A percentile compares a stretch with the other conserved stretches of the same genome.
Conservation (phyloP, 129 eudicot species). For the Flaveria brownii region DNA sequence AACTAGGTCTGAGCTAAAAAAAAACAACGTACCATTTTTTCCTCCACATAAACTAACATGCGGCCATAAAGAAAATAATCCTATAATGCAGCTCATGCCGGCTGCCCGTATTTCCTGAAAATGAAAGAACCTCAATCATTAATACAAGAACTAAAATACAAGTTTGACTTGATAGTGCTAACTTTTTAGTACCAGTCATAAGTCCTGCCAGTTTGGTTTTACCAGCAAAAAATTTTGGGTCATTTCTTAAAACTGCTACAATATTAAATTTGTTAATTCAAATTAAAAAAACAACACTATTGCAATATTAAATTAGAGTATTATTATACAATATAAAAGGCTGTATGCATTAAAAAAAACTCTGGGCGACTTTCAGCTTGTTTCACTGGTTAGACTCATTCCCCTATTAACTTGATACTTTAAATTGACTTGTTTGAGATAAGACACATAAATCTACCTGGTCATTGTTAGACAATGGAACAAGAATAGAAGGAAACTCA, state of each 20-base stretch:
- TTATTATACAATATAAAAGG: neutral
- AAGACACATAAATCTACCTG: constrained; percentile 43
- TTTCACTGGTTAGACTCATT: neutral
- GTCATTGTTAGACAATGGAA: constrained; percentile 62
- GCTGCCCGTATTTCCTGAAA: constrained; percentile 59
- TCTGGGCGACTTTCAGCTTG: neutral
- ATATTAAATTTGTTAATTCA: neutral
- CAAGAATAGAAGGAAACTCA: constrained; percentile 71
- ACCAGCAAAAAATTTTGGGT: neutral
- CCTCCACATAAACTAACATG: constrained; percentile 42
- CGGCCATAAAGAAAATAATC: constrained; percentile 51
- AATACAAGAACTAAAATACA: neutral
- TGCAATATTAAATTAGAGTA: neutral
- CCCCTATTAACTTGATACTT: neutral
- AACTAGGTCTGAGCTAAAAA: neutral
- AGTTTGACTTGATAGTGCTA: neutral
- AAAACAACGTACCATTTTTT: constrained; percentile 56
- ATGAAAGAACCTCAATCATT: constrained; percentile 17
- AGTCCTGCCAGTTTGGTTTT: neutral
- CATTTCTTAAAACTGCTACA: neutral
- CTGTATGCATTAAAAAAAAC: neutral
- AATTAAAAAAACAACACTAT: neutral
- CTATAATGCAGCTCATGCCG: constrained; percentile 83
- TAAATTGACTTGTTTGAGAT: neutral
- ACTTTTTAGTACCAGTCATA: neutral